Evolutionary conservation across 2,329 filamentous ascomycete species (phyloP), one percentile per base, ranked within the genome.

Genomic region (Calcarisporium arbuscula): DNA sequence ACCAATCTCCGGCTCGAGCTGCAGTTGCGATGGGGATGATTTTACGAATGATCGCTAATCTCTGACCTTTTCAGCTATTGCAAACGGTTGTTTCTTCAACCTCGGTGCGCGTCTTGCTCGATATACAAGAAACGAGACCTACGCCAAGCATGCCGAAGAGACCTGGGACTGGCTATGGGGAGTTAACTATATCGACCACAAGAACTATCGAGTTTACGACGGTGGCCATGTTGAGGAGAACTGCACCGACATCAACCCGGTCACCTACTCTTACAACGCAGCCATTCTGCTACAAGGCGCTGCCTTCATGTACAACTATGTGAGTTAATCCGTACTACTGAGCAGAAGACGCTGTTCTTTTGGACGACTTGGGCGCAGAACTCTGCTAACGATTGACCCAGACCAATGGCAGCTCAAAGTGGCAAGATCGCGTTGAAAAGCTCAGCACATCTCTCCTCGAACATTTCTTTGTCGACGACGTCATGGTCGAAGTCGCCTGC

Each of bases 401-500:
- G 67, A 77, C 72, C 19, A 61, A 74, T 15, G 72, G 68, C 26
- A 62, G 62, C 16, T 45, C 60, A 1, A 54, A 64, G 14, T 86
- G 82, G 82, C 65, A 66, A 29, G 52, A 54, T 0, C 70, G 72
- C 3, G 50, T 81, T 25, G 59, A 77, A 26, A 70, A 68, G 10
- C 67, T 85, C 9, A 51, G 80, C 5, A 61, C 67, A 8, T 65
- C 63, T 4, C 60, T 67, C 2, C 40, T 71, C 14, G 49, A 60
- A n/a, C 57, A 64, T 40, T 77, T 77, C 57, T 77, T 76, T 59
- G 64, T 65, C 27, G 57, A 74, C 11, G 68, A 68, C 27, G 65
- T 82, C 44, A 77, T 83, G 46, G 76, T 64, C 36, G 85, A 90
- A 56, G 59, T 74, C 4, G 65, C 77, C 10, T 90, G 85, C 60